These are phyloP conservation scores for Phanerochaete carnosa DNA, from an alignment of 768 basidiomycete species.

Conservation along the genomic window DNA sequence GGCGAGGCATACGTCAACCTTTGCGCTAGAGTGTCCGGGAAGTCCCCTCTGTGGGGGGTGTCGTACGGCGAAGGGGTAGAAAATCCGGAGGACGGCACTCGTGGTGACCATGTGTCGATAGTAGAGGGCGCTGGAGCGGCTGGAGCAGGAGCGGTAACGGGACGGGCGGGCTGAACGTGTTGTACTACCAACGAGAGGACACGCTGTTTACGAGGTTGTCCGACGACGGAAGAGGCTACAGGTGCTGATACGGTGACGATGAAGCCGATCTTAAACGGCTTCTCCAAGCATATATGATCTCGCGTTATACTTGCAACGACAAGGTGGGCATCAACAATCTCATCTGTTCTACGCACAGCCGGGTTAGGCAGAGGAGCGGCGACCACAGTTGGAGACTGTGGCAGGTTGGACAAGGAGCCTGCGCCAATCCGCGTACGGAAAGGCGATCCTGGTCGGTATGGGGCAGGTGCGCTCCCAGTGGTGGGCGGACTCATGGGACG, in stretches of 20 bases:
- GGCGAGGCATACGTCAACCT: conserved; percentile 45
- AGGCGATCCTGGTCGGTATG: conserved; percentile 43
- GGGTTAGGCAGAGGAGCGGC: conserved; percentile 21
- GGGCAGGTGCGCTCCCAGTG: conserved; percentile 33
- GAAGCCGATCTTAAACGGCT: conserved; percentile 57
- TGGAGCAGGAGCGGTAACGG: conserved; percentile 19
- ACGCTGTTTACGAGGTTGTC: conserved; percentile 30
- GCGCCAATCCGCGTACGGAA: conserved; percentile 27
- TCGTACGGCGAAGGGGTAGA: conserved; percentile 47
- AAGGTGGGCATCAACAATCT: conserved; percentile 56
- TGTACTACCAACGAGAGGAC: conserved; percentile 58
- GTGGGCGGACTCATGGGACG: conserved; percentile 58
- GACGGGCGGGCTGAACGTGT: conserved; percentile 49
- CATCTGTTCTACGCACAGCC: conserved; percentile 16
- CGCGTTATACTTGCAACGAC: conserved; percentile 48
- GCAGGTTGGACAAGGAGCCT: conserved; percentile 1
- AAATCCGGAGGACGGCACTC: conserved; percentile 45
- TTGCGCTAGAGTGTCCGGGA: conserved; percentile 51
- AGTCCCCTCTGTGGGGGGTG: conserved; percentile 34
- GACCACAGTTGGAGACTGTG: conserved; percentile 15
- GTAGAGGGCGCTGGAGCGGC: conserved; percentile 10
- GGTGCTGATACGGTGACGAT: conserved; percentile 48
- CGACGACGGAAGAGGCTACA: conserved; percentile 32
- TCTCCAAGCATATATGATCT: conserved; percentile 43
- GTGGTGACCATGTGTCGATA: conserved; percentile 28